These are phyloP conservation scores for Triticum aestivum DNA, from an alignment of 176 grass and related monocot genomes.

Conservation along the genomic window DNA sequence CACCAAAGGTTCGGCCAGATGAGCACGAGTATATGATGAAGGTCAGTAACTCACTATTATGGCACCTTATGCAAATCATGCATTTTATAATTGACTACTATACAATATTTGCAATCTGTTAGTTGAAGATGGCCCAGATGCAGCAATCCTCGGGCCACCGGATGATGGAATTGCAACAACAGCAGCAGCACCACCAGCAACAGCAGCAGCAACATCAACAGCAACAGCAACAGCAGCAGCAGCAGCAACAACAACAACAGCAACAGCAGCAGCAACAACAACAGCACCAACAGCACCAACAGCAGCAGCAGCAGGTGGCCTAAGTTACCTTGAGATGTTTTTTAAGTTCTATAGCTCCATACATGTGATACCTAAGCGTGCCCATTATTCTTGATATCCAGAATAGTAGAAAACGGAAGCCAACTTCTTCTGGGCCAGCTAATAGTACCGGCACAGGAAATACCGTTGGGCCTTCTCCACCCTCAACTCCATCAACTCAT, in stretches of 20 bases:
- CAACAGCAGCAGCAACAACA: slow-evolving; percentile 56
- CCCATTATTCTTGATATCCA: slow-evolving; percentile 41
- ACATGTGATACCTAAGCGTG: not conserved
- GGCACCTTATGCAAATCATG: not conserved
- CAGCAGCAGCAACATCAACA: slow-evolving; percentile 45
- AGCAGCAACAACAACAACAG: slow-evolving; percentile 61
- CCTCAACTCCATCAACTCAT: slow-evolving; percentile 93
- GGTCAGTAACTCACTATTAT: slow-evolving; percentile 29
- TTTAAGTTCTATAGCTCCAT: slow-evolving; percentile 16
- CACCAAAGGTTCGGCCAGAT: slow-evolving; percentile 69
- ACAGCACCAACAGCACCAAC: slow-evolving; percentile 32
- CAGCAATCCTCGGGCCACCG: slow-evolving; percentile 79
- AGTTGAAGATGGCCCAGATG: slow-evolving; percentile 81
- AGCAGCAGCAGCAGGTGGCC: slow-evolving; percentile 77
- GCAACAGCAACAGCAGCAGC: slow-evolving; percentile 27
- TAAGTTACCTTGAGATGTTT: not conserved
- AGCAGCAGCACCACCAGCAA: slow-evolving; percentile 48
- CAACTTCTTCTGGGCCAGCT: slow-evolving; percentile 86
- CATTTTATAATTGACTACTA: slow-evolving; percentile 10
- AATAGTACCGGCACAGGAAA: slow-evolving; percentile 94
- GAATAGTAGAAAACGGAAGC: slow-evolving; percentile 82
- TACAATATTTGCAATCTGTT: slow-evolving; percentile 39
- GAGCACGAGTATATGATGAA: slow-evolving; percentile 64
- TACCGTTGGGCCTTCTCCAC: slow-evolving; percentile 74
- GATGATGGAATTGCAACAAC: slow-evolving; percentile 65